Conservation (phyloP, 1,284 basidiomycete species). For the Fomitiporia mediterranea region DNA sequence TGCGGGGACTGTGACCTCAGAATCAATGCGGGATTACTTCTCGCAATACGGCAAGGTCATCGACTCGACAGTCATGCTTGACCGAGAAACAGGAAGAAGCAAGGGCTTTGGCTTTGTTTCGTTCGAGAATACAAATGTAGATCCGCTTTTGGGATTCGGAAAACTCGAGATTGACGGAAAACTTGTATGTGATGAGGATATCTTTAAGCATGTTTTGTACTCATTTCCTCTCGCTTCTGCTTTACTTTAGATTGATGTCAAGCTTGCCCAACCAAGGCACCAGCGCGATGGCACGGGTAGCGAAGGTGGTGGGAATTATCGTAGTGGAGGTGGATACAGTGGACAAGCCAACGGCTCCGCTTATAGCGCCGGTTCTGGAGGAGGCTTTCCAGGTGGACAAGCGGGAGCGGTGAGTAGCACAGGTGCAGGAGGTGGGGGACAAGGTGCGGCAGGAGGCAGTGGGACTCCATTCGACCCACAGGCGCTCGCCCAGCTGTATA, state of each 20-base stretch:
- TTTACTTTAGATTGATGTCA: conserved; percentile 80
- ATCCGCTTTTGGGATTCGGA: conserved; percentile 79
- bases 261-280: conserved; percentile 84
- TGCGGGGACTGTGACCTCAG: conserved; percentile 86
- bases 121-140: conserved; percentile 86
- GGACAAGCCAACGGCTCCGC: conserved; percentile 24
- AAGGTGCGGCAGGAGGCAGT: conserved; percentile 21
- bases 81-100: conserved; percentile 91
- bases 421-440: conserved; percentile 19
- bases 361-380: conserved; percentile 28
- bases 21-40: conserved; percentile 91
- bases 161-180: conserved; percentile 92
- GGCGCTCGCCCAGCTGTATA: conserved; percentile 74
- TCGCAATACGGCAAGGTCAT: conserved; percentile 89
- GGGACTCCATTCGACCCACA: conserved; percentile 75
- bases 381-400: conserved; percentile 24
- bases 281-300: conserved; percentile 49
- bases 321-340: conserved; percentile 21
- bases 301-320: conserved; percentile 11
- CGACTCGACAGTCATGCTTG: conserved; percentile 98
- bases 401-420: conserved; percentile 20
- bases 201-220: background rate
- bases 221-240: conserved; percentile 10
- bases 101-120: conserved; percentile 99
- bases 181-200: conserved; percentile 49